Conservation (phyloP, 306 rosid genomes). For the Biancaea sappan region DNA sequence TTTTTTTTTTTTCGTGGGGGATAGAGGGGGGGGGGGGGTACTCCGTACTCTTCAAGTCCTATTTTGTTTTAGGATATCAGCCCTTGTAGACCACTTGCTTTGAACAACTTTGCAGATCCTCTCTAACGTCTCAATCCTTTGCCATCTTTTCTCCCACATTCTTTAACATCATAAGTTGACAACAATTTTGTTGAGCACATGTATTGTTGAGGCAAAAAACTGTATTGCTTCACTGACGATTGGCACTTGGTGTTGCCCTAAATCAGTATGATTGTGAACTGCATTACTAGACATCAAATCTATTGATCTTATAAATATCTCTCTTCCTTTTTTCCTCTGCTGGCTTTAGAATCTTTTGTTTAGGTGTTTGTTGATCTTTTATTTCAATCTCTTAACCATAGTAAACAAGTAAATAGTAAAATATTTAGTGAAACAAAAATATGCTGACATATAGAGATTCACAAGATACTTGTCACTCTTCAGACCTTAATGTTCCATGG, state of each 20-base stretch:
- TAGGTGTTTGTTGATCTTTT: not conserved
- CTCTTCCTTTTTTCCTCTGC: no score
- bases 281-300: not conserved
- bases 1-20: no score
- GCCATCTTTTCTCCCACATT: not conserved
- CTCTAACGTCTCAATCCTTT: not conserved
- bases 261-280: not conserved
- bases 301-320: not conserved
- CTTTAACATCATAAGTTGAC: not conserved
- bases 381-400: not conserved
- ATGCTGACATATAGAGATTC: not conserved
- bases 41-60: no score
- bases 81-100: conserved; percentile 11
- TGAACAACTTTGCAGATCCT: not conserved
- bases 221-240: not conserved
- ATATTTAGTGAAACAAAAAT: not conserved
- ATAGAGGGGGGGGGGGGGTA: no score
- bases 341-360: not conserved
- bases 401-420: not conserved
- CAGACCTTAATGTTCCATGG: not conserved
- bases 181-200: not conserved
- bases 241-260: not conserved
- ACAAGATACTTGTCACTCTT: not conserved
- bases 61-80: not conserved
- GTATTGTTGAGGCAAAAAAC: not conserved